Evolutionary conservation across 139 green algal genomes (phyloP), one percentile per base, ranked within the genome.

Genomic region (Chlamydomonas sphaeroides): DNA sequence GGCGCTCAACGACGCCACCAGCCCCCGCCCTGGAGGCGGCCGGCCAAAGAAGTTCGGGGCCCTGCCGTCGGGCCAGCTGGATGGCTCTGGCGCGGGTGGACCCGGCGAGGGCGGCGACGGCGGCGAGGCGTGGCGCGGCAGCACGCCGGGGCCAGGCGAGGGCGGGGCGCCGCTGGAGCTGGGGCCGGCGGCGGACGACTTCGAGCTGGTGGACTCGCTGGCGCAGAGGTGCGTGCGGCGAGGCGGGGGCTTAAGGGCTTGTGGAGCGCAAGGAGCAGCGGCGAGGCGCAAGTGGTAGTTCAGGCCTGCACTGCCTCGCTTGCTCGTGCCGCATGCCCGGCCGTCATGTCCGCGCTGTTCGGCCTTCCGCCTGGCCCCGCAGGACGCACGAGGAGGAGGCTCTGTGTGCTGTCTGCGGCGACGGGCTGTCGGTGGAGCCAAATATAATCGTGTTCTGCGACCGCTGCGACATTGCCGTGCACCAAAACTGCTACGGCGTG

Each of bases 361-460:
- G n/a, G n/a, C n/a, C n/a, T n/a, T n/a, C n/a, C n/a, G n/a, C n/a
- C n/a, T n/a, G n/a, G 23, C 53, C n/a, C 35, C 28, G 61, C 83
- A 90, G 87, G 68, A 32, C 57, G 32, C 88, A 89, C n/a, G 93
- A 94, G 32, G 93, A 98, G 75, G 96, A 98, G 56, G 93, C 93
- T 0, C 42, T 97, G 75, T 98, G 96, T 72, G 91, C 89, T 0
- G 91, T 98, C 39, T 98, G 96, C 84, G 92, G 88, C n/a, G 91
- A 95, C 33, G 95, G 95, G 45, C 42, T 88, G 32, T 95, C 85
- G 35, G 89, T 91, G 41, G 72, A 90, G 17, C 91, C 92, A 71
- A 98, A 98, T 77, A 63, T 94, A 61, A 98, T 98, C 49, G 83
- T 98, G 39, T 97, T 97, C 74, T 98, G 96, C 84, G 95, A 98